Conservation (phyloP, 148 eudicot genomes). For the Rhododendron griersonianum region DNA sequence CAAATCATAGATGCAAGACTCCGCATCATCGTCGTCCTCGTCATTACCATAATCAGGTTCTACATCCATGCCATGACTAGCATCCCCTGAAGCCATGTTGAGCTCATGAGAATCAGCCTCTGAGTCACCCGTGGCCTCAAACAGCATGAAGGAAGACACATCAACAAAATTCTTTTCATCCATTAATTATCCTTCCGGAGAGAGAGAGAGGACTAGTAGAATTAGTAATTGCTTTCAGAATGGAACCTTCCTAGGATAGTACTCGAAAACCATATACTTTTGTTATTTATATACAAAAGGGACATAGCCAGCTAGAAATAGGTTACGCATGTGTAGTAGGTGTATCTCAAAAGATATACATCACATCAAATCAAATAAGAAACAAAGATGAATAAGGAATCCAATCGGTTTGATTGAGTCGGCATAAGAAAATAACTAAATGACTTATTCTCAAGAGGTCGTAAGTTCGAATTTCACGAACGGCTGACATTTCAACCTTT, state of each 20-base stretch:
- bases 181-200: background rate
- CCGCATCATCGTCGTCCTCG: constrained; percentile 46
- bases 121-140: constrained; percentile 73
- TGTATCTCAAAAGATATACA: background rate
- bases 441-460: no score
- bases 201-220: background rate
- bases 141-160: constrained; percentile 41
- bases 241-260: background rate
- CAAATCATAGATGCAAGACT: constrained; percentile 58
- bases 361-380: background rate
- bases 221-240: background rate
- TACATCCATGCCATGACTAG: background rate
- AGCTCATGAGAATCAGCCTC: constrained; percentile 43
- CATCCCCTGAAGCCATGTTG: constrained; percentile 2
- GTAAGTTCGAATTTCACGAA: no score
- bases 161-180: constrained; percentile 31
- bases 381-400: background rate
- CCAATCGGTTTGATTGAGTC: background rate
- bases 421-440: no score
- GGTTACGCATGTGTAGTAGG: background rate
- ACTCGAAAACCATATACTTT: background rate
- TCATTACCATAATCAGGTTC: background rate
- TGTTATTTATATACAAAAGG: background rate
- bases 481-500: no score
- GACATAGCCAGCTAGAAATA: background rate